Conservation (phyloP, 1,139 yeast species). For the Magnusiomyces tetraspermus region DNA sequence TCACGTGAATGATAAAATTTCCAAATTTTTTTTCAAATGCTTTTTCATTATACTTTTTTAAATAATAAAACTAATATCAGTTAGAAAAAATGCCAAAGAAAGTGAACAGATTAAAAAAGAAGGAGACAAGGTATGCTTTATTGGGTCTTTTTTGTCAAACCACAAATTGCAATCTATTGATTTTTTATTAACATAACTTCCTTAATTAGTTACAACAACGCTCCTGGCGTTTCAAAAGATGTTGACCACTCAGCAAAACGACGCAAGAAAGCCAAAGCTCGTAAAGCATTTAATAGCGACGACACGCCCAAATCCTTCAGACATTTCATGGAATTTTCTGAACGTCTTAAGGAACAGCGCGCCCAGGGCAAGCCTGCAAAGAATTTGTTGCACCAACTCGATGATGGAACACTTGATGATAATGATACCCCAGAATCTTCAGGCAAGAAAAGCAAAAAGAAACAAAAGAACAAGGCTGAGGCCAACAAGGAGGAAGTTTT, state of each 20-base stretch:
- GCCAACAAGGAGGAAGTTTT: slow-evolving; percentile 3
- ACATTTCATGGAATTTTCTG: slow-evolving; percentile 25
- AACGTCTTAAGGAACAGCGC: slow-evolving; percentile 16
- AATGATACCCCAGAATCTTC: slow-evolving; percentile 5
- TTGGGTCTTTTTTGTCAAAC: too few species aligned
- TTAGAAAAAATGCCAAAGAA: background rate
- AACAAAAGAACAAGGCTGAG: slow-evolving; percentile 3
- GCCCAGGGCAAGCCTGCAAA: background rate
- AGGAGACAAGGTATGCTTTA: background rate
- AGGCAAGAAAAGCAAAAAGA: slow-evolving; percentile 1
- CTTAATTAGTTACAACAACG: background rate
- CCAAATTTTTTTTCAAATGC: background rate
- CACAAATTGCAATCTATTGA: background rate
- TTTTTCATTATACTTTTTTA: too few species aligned
- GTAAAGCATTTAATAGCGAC: slow-evolving; percentile 18
- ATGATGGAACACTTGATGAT: background rate
- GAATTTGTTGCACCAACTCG: background rate
- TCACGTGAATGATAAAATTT: background rate
- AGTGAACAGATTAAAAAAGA: background rate
- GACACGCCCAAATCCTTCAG: slow-evolving; percentile 29
- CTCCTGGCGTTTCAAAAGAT: background rate
- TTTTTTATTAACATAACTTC: background rate
- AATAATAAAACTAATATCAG: background rate
- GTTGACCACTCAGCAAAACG: background rate
- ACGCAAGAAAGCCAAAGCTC: slow-evolving; percentile 8